phyloP scores from a whole-genome alignment of 345 rosid species.

The Eucalyptus tenuipes region DNA sequence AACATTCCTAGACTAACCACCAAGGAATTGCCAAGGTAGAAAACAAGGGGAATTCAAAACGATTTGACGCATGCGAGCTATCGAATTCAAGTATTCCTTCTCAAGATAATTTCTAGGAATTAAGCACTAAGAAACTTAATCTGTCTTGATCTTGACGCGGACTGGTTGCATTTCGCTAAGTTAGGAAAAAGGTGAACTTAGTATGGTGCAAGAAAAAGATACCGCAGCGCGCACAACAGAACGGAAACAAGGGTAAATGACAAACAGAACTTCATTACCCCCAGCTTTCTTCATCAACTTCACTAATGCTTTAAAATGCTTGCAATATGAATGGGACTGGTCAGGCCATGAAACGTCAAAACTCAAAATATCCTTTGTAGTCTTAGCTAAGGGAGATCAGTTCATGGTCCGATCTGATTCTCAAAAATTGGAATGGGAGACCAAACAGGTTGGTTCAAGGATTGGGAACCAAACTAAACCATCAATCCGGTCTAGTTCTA shows the following conservation, averaged over 20 bases:
- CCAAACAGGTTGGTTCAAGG: no score
- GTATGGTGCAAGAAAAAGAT: background rate
- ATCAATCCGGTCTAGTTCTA: rapidly evolving
- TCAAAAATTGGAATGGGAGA: no score
- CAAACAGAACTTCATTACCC: background rate
- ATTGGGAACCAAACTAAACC: rapidly evolving
- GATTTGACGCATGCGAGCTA: background rate
- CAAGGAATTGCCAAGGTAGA: background rate
- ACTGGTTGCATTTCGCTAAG: background rate
- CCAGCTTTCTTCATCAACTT: background rate
- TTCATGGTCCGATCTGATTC: no score
- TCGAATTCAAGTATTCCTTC: background rate
- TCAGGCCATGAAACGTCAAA: background rate
- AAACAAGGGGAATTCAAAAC: background rate
- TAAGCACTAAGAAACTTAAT: background rate
- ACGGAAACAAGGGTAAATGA: background rate
- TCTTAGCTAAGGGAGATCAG: no score
- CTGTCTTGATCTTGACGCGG: background rate
- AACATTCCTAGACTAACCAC: background rate
- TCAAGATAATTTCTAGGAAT: background rate
- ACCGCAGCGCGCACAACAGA: rapidly evolving
- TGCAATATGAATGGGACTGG: background rate
- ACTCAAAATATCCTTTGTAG: background rate
- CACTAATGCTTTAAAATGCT: background rate
- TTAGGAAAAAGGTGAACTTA: background rate